phyloP scores from a whole-genome alignment of 768 basidiomycete genomes.

The Termitomyces sp. region DNA sequence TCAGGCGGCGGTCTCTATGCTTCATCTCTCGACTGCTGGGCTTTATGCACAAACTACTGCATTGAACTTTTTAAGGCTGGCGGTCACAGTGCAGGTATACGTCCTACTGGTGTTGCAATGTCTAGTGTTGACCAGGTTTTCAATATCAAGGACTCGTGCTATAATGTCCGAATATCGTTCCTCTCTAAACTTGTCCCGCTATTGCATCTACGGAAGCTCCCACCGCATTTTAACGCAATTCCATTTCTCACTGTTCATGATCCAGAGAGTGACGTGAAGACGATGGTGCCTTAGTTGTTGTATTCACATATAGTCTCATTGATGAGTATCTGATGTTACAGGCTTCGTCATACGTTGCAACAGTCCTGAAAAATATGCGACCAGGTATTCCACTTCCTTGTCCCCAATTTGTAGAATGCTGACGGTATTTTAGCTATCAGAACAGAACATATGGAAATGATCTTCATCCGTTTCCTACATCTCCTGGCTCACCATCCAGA shows the following conservation, averaged over 20 bases:
- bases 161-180: constrained; percentile 76
- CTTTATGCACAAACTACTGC: constrained; percentile 52
- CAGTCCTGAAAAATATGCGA: constrained; percentile 39
- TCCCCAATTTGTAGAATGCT: neutral
- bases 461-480: constrained; percentile 83
- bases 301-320: neutral
- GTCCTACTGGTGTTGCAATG: neutral
- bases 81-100: constrained; percentile 71
- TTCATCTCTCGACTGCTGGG: constrained; percentile 66
- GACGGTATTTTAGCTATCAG: constrained; percentile 33
- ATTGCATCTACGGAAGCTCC: constrained; percentile 58
- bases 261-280: constrained; percentile 77
- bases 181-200: constrained; percentile 66
- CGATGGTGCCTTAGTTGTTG: constrained; percentile 40
- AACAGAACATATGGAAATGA: constrained; percentile 69
- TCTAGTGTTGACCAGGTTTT: neutral
- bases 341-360: constrained; percentile 53
- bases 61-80: constrained; percentile 60
- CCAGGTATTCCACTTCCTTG: constrained; percentile 27
- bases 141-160: constrained; percentile 70
- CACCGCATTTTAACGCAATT: constrained; percentile 72
- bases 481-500: constrained; percentile 94
- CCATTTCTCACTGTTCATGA: constrained; percentile 89
- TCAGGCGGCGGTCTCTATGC: constrained; percentile 72
- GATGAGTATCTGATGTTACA: constrained; percentile 15